These are phyloP conservation scores for Penicillium taxi DNA, from an alignment of 495 filamentous ascomycete species.

Conservation along the genomic window DNA sequence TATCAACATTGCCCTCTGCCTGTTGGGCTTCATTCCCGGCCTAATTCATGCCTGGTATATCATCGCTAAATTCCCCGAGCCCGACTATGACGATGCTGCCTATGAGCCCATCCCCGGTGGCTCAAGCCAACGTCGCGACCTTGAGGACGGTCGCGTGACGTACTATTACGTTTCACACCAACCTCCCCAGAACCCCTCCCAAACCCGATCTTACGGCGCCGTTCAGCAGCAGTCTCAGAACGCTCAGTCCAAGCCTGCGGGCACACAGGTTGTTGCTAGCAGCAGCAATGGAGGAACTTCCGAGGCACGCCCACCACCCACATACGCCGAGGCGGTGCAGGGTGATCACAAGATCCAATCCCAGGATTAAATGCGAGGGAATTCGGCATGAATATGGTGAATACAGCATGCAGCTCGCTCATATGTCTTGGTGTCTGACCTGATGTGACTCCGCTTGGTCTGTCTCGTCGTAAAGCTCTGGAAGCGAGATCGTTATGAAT, in stretches of 20 bases:
- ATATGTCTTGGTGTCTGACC: too few species aligned
- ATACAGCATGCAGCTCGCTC: neutral
- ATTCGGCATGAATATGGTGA: neutral
- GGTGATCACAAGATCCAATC: slow-evolving; percentile 86
- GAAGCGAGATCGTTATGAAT: slow-evolving; percentile 9
- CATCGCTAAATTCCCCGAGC: slow-evolving; percentile 81
- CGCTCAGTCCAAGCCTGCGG: slow-evolving; percentile 9
- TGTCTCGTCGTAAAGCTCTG: slow-evolving; percentile 1
- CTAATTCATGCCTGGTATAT: slow-evolving; percentile 98
- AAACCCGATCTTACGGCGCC: slow-evolving; percentile 36
- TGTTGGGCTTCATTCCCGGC: slow-evolving; percentile 84
- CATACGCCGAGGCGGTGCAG: slow-evolving; percentile 76
- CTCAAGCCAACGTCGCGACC: slow-evolving; percentile 37
- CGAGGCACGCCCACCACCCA: slow-evolving; percentile 51
- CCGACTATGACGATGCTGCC: slow-evolving; percentile 44
- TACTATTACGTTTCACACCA: slow-evolving; percentile 62
- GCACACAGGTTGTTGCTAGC: slow-evolving; percentile 6
- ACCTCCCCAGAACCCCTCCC: slow-evolving; percentile 32
- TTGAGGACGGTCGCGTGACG: slow-evolving; percentile 47
- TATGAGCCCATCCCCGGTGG: slow-evolving; percentile 54
- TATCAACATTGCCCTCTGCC: slow-evolving; percentile 90
- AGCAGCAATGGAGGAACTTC: slow-evolving; percentile 29
- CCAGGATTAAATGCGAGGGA: slow-evolving; percentile 40
- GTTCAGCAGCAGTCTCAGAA: slow-evolving; percentile 21
- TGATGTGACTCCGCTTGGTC: neutral